These are phyloP conservation scores for Venturia pyrina DNA, from an alignment of 2,329 filamentous ascomycete species.

Conservation along the genomic window DNA sequence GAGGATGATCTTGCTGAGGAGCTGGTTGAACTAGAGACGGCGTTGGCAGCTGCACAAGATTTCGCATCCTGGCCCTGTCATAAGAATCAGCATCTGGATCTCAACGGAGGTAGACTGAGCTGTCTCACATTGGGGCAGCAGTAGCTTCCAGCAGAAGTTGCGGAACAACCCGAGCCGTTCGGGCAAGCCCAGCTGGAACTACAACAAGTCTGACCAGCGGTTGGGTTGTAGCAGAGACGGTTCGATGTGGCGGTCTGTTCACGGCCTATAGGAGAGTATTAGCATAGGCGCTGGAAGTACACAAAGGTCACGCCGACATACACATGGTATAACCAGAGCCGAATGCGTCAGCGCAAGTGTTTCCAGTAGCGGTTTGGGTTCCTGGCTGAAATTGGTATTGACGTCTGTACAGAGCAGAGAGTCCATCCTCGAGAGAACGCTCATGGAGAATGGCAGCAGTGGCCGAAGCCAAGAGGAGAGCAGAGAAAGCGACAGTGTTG, in stretches of 20 bases:
- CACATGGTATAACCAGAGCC: constrained; percentile 13
- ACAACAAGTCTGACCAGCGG: constrained; percentile 14
- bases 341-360: constrained; percentile 14
- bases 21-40: constrained; percentile 8
- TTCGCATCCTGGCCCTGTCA: constrained; percentile 12
- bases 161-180: constrained; percentile 11
- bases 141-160: not conserved
- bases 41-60: constrained; percentile 10
- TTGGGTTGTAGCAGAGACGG: constrained; percentile 16
- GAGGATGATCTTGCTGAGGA: not conserved
- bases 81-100: not conserved
- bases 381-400: constrained; percentile 9
- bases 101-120: not conserved
- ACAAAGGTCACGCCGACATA: not conserved
- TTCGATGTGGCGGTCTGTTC: constrained; percentile 9
- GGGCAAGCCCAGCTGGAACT: constrained; percentile 12
- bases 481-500: constrained; percentile 1
- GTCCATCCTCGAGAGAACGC: constrained; percentile 8
- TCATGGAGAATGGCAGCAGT: constrained; percentile 3
- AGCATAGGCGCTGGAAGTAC: not conserved
- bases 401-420: not conserved
- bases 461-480: constrained; percentile 5
- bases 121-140: constrained; percentile 14
- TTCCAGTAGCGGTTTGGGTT: constrained; percentile 10
- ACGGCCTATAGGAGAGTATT: constrained; percentile 9